Conservation (phyloP, 345 rosid species). For the Aquilaria yunnanensis region DNA sequence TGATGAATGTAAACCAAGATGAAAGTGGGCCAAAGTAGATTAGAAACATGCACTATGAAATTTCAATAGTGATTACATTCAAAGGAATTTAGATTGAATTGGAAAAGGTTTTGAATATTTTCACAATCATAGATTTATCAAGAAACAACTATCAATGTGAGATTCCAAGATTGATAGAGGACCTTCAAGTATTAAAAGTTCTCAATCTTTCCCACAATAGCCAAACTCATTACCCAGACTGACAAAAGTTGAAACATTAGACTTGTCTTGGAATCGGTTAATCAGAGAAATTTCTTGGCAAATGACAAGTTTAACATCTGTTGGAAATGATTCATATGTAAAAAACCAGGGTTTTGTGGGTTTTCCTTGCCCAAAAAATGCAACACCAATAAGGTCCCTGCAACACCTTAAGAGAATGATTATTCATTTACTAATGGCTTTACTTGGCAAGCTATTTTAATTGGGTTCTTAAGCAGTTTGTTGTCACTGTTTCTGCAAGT, state of each 20-base stretch:
- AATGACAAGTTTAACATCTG: neutral
- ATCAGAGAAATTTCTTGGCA: neutral
- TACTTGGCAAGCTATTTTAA: too few species aligned
- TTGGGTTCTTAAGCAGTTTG: too few species aligned
- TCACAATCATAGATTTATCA: constrained; percentile 20
- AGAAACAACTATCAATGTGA: constrained; percentile 8
- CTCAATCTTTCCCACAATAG: constrained; percentile 11
- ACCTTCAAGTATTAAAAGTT: neutral
- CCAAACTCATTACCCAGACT: neutral
- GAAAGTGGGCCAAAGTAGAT: neutral
- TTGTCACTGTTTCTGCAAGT: too few species aligned
- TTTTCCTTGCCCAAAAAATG: too few species aligned
- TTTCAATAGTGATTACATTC: neutral
- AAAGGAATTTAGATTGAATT: constrained; percentile 9
- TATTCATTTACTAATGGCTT: too few species aligned
- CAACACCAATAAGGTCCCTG: too few species aligned
- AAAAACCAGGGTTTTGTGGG: too few species aligned
- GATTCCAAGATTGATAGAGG: neutral
- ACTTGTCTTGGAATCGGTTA: constrained; percentile 1
- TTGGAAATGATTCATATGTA: neutral
- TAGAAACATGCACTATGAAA: constrained; percentile 1
- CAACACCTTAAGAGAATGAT: too few species aligned
- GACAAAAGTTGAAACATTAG: neutral
- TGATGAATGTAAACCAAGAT: neutral
- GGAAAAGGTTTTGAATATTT: constrained; percentile 12